phyloP scores from a whole-genome alignment of 768 basidiomycete species.

The Clitopilus hobsonii region DNA sequence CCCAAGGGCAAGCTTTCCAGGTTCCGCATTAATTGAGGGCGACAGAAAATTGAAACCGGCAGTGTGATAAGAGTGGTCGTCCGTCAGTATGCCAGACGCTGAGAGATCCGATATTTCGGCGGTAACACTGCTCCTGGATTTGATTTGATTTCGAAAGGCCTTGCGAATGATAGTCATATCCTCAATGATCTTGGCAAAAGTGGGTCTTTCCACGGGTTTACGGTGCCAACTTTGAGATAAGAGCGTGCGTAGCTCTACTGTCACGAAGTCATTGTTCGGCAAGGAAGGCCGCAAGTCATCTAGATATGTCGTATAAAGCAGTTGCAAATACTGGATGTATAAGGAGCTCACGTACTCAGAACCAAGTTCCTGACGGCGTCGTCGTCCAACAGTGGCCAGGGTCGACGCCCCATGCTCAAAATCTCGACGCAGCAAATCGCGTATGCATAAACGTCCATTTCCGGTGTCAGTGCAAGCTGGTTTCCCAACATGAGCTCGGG shows the following conservation, averaged over 20 bases:
- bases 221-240: constrained; percentile 54
- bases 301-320: no score
- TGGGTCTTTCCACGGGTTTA: constrained; percentile 45
- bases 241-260: constrained; percentile 33
- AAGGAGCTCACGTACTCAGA: constrained; percentile 41
- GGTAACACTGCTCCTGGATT: no score
- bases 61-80: no score
- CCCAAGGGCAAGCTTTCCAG: not conserved
- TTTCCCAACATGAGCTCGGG: constrained; percentile 57
- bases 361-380: constrained; percentile 46
- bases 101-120: no score
- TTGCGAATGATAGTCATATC: constrained; percentile 42
- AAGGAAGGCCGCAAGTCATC: constrained; percentile 50
- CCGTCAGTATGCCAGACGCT: no score
- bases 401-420: constrained; percentile 54
- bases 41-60: no score
- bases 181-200: constrained; percentile 44
- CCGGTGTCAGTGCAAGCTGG: constrained; percentile 35
- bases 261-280: constrained; percentile 30
- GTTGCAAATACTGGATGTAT: no score
- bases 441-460: constrained; percentile 66
- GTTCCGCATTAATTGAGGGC: no score
- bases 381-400: constrained; percentile 50
- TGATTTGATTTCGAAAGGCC: constrained; percentile 25
- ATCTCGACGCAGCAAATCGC: constrained; percentile 63